These are phyloP conservation scores for Yamadazyma triangularis DNA, from an alignment of 1,139 yeast genomes.

Conservation along the genomic window DNA sequence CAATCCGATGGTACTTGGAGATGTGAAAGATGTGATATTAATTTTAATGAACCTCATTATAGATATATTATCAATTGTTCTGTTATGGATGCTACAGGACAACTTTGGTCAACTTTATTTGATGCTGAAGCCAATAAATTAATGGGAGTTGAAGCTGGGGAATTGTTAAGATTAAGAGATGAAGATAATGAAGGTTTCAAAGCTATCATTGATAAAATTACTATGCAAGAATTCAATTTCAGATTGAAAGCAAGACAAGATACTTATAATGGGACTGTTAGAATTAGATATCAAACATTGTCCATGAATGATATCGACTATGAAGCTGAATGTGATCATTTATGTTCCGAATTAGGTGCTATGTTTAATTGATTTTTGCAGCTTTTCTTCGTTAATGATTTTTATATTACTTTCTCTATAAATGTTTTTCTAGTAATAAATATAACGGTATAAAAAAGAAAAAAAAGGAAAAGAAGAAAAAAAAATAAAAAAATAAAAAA, in stretches of 20 bases:
- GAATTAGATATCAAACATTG: conserved; percentile 71
- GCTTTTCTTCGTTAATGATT: background rate
- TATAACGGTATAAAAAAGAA: no score
- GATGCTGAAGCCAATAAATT: conserved; percentile 76
- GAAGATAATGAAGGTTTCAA: conserved; percentile 45
- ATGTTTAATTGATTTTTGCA: conserved; percentile 15
- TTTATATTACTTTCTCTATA: conserved; percentile 1
- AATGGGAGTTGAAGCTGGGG: conserved; percentile 68
- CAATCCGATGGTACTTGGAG: conserved; percentile 78
- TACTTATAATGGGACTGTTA: conserved; percentile 69
- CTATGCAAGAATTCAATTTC: conserved; percentile 67
- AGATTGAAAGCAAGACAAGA: conserved; percentile 82
- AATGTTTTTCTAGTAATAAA: conserved; percentile 1
- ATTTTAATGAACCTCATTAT: conserved; percentile 64
- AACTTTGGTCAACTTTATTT: conserved; percentile 82
- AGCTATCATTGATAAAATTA: conserved; percentile 46
- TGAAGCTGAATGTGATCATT: conserved; percentile 55
- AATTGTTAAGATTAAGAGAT: conserved; percentile 49
- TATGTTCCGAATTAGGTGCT: conserved; percentile 48
- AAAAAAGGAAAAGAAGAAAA: no score
- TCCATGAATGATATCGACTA: conserved; percentile 55
- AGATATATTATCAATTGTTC: conserved; percentile 74
- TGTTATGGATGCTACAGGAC: conserved; percentile 75
- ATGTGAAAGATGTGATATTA: conserved; percentile 85
- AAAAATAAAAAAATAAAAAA: no score